Evolutionary conservation across 1,139 yeast genomes (phyloP).

Genomic region (Lodderomyces jiufengensis): DNA sequence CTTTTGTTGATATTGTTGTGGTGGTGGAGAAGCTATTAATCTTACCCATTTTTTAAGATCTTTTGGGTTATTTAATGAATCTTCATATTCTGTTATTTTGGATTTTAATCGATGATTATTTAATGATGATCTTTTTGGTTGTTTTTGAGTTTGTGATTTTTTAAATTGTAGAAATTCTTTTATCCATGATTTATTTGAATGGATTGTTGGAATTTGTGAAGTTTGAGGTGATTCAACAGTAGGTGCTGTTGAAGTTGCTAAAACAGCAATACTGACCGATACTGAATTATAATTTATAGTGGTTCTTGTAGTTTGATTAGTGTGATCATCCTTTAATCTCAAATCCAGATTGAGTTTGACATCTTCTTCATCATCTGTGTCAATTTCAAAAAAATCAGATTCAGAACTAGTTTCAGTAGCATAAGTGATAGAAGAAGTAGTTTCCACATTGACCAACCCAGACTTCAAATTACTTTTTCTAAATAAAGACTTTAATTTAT

Average conservation of each 20-base stretch:
- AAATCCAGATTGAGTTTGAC: no score
- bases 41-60: slow-evolving; percentile 27
- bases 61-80: slow-evolving; percentile 20
- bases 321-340: no score
- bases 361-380: not conserved
- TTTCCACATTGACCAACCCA: not conserved
- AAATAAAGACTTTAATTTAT: no score
- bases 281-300: no score
- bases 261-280: no score
- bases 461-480: no score
- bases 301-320: no score
- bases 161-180: slow-evolving; percentile 16
- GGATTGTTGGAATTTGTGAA: slow-evolving; percentile 5
- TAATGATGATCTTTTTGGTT: not conserved
- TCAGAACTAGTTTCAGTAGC: slow-evolving; percentile 1
- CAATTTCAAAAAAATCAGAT: slow-evolving; percentile 1
- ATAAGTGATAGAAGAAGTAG: not conserved
- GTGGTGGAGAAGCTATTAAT: slow-evolving; percentile 17
- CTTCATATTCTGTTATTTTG: slow-evolving; percentile 22
- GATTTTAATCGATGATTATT: slow-evolving; percentile 11
- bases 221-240: not conserved
- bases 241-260: no score
- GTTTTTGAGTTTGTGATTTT: slow-evolving; percentile 2
- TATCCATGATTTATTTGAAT: slow-evolving; percentile 17
- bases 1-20: not conserved